These are phyloP conservation scores for Russula abietina DNA, from an alignment of 768 basidiomycete species.

Conservation along the genomic window DNA sequence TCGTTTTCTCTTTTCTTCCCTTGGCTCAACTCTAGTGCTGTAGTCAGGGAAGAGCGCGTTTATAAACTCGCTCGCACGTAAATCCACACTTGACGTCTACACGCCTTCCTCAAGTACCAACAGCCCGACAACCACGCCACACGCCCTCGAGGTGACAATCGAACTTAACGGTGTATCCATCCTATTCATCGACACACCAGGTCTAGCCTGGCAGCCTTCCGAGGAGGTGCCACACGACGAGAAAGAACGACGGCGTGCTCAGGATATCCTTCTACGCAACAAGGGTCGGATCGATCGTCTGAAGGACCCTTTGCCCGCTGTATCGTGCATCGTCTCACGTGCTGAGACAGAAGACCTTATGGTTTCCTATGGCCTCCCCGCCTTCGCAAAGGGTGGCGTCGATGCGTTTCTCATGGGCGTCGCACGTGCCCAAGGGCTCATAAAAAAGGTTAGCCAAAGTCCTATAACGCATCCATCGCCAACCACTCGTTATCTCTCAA, in stretches of 20 bases:
- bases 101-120: conserved; percentile 39
- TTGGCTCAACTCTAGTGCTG: conserved; percentile 6
- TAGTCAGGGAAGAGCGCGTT: conserved; percentile 82
- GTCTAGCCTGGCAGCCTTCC: conserved; percentile 52
- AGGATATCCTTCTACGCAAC: conserved; percentile 73
- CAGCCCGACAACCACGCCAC: conserved; percentile 66
- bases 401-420: conserved; percentile 70
- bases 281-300: conserved; percentile 79
- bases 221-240: conserved; percentile 37
- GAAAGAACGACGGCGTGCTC: conserved; percentile 39
- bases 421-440: conserved; percentile 65
- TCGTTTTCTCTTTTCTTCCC: neutral
- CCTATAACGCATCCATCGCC: neutral
- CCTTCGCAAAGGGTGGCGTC: conserved; percentile 61
- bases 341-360: conserved; percentile 78
- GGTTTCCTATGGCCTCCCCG: conserved; percentile 81
- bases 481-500: conserved; percentile 3
- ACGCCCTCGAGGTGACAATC: conserved; percentile 55
- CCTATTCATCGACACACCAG: conserved; percentile 81
- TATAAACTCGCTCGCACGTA: conserved; percentile 67
- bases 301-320: conserved; percentile 62
- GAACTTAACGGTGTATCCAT: conserved; percentile 46
- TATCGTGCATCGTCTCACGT: conserved; percentile 59
- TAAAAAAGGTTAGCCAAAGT: conserved; percentile 59
- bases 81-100: conserved; percentile 52